These are phyloP conservation scores for Lichenothelia convexa DNA, from an alignment of 495 filamentous ascomycete species.

Conservation along the genomic window DNA sequence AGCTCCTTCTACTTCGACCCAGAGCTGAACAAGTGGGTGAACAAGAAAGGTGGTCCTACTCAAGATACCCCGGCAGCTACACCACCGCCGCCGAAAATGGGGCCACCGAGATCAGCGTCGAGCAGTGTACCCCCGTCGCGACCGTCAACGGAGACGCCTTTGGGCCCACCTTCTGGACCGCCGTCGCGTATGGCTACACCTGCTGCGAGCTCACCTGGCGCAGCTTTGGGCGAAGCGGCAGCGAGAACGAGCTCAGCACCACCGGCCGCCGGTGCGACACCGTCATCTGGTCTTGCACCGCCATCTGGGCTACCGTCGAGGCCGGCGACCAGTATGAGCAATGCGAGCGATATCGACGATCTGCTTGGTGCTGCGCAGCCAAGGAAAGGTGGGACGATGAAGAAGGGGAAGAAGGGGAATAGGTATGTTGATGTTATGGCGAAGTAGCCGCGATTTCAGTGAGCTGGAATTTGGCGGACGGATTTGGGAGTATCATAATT, in stretches of 20 bases:
- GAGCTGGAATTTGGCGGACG: too few relatives aligned
- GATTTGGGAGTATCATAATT: too few relatives aligned
- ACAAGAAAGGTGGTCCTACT: constrained; percentile 58
- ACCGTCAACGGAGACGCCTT: too few relatives aligned
- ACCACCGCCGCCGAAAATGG: constrained; percentile 26
- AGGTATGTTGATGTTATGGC: constrained; percentile 91
- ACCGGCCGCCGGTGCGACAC: constrained; percentile 5
- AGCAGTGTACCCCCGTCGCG: constrained; percentile 3
- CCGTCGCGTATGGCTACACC: constrained; percentile 10
- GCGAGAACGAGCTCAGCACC: constrained; percentile 3
- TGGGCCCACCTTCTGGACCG: constrained; percentile 5
- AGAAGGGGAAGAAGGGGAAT: constrained; percentile 60
- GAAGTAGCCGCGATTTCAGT: too few relatives aligned
- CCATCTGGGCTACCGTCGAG: constrained; percentile 7
- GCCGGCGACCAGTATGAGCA: constrained; percentile 43
- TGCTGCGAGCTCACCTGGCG: neutral
- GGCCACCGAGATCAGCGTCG: constrained; percentile 10
- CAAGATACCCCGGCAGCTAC: constrained; percentile 15
- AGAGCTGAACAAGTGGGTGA: constrained; percentile 91
- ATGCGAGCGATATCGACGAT: constrained; percentile 73
- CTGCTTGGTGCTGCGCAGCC: constrained; percentile 50
- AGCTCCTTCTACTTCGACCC: constrained; percentile 87
- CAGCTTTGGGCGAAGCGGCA: too few relatives aligned
- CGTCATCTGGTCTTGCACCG: neutral
- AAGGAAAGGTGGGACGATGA: constrained; percentile 46